A percentile compares a stretch with the other conserved stretches of the same genome.
These are phyloP conservation scores for Eutypa lata DNA, from an alignment of 2,329 filamentous ascomycete genomes.

Conservation along the genomic window DNA sequence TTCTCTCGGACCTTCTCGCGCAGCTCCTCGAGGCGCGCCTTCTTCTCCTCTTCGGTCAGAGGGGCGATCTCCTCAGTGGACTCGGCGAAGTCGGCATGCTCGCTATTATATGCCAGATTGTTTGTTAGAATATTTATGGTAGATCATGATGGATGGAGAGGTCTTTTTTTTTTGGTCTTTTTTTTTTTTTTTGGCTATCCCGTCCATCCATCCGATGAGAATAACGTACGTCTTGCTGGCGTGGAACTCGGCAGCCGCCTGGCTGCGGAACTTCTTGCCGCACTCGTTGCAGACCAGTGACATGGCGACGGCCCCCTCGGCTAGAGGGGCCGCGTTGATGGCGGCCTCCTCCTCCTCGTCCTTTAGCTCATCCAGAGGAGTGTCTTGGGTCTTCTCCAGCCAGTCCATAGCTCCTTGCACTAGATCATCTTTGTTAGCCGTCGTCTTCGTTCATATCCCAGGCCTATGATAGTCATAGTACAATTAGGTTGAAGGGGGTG, in stretches of 20 bases:
- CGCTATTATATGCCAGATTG: slow-evolving; percentile 43
- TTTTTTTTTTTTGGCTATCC: no score
- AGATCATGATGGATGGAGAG: no score
- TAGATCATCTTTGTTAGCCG: slow-evolving; percentile 32
- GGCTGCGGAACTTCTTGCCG: slow-evolving; percentile 82
- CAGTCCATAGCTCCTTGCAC: slow-evolving; percentile 90
- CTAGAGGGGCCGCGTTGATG: slow-evolving; percentile 55
- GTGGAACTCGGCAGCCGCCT: slow-evolving; percentile 82
- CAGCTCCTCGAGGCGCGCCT: slow-evolving; percentile 72
- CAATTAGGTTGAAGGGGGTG: background rate
- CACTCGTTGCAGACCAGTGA: slow-evolving; percentile 95
- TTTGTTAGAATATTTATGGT: slow-evolving; percentile 1
- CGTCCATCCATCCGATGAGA: no score
- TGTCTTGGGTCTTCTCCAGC: slow-evolving; percentile 90
- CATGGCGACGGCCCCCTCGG: slow-evolving; percentile 68
- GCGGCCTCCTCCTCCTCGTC: slow-evolving; percentile 49
- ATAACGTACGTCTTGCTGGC: slow-evolving; percentile 72
- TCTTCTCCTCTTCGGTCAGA: slow-evolving; percentile 88
- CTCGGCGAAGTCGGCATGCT: slow-evolving; percentile 87
- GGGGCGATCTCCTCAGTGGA: slow-evolving; percentile 90
- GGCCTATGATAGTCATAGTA: slow-evolving; percentile 15
- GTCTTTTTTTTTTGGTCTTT: no score
- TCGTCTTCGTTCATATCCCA: background rate
- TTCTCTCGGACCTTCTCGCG: slow-evolving; percentile 70
- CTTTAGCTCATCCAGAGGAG: slow-evolving; percentile 77